Base-by-base conservation (phyloP, 306 rosid genomes). In the Lithocarpus polystachyus region DNA sequence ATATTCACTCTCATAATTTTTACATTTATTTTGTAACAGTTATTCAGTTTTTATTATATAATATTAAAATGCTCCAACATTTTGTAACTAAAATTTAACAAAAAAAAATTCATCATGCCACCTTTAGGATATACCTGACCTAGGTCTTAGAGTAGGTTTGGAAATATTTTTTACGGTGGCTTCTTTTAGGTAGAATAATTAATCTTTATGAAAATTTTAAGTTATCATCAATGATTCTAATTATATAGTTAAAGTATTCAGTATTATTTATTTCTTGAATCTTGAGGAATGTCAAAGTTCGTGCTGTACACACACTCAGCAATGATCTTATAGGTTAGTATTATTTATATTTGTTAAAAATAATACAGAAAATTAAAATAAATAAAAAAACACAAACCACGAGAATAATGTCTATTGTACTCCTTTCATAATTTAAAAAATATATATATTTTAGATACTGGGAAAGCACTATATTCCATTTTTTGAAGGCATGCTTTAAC, bases 101-200 rank as follows among this genome's bases (percentile, higher is more conserved):
- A 18, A 31, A 31, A 31, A 4, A 1, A 20, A 14, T 7, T 65
- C 15, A 8, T 19, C 11, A 48, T 4, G 18, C 53, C 9, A 33
- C 72, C 26, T 68, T 68, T 35, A 35, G 51, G 77, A 59, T 71
- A 45, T 71, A 71, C 71, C 72, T 35, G 72, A 52, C 9, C 72
- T 33, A 5, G 72, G n/a, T 35, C 72, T n/a, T 17, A 33, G 19
- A 33, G 24, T 68, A 35, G 72, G 23, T 15, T 64, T 29, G 31
- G 15, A 20, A n/a, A 55, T 17, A 17, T 12, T 55, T 12, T 55
- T 2, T 55, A 19, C 5, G 19, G 23, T n/a, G 18, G 31, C 12
- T 6, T 7, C 15, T 64, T 5, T 15, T 17, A 64, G 45, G 11
- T 64, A 64, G 20, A 29, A 64, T 64, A 20, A 57, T 22, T 64